Evolutionary conservation across 345 rosid genomes (phyloP), one percentile per base, ranked within the genome.

Genomic region (Eucalyptus grandis): DNA sequence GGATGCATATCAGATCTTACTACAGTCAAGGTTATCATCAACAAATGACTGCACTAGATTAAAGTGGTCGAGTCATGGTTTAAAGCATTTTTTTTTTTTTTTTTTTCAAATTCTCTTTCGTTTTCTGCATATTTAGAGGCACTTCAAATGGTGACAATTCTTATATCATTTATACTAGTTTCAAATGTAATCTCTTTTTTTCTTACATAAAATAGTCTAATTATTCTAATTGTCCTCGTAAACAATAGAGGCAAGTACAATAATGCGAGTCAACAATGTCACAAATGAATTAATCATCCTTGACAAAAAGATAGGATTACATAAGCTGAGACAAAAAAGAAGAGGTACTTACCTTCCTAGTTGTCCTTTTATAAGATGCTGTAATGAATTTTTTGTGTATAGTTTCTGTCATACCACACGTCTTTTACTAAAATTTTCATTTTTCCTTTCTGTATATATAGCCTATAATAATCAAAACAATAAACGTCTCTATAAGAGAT

Each of bases 391-490:
- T n/a, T 65, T 4, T 65, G 77, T 30, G 16, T 65, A n/a, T 7
- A n/a, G 3, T 14, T 65, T 65, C 37, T 7, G 1, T n/a, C 65
- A 24, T 26, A 58, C n/a, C 10, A n/a, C 19, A 26, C 0, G 4
- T 1, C 14, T 2, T 26, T 58, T 58, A 1, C 6, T 58, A 26
- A 11, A 58, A 24, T 10, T 58, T 58, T 58, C 14, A 26, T 26
- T 26, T 11, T 58, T 26, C 0, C n/a, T 26, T 58, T 58, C 0
- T 11, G n/a, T 58, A 58, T 26, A 58, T 11, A 58, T 26, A 11
- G 8, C 11, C 7, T 58, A 58, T 26, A 26, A 26, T 24, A 24
- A 58, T 6, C n/a, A 3, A 27, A 58, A 26, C 2, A 0, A 58
- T 58, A 58, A 58, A 58, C 7, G 0, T 58, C 67, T 13, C 2